Evolutionary conservation across 139 green algal genomes (phyloP).

Genomic region (Volvox reticuliferus): DNA sequence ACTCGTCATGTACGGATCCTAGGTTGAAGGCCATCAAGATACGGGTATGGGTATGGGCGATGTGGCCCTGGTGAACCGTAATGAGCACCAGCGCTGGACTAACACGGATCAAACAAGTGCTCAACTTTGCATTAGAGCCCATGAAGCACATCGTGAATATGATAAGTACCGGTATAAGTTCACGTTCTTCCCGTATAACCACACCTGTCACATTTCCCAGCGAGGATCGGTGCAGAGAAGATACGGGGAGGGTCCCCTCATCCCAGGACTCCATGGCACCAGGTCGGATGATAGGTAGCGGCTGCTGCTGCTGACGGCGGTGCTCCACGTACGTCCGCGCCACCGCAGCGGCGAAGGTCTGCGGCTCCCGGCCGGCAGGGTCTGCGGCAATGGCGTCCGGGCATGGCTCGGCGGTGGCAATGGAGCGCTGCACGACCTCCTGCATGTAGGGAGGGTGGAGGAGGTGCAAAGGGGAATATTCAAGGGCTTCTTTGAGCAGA

Average conservation of each 20-base stretch:
- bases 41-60: too few relatives aligned
- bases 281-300: background rate
- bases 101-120: too few relatives aligned
- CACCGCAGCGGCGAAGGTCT: conserved; percentile 33
- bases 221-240: background rate
- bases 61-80: too few relatives aligned
- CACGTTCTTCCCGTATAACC: background rate
- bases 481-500: too few relatives aligned
- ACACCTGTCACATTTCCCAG: background rate
- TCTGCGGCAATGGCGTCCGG: background rate
- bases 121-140: too few relatives aligned
- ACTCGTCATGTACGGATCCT: too few relatives aligned
- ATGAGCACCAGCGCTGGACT: too few relatives aligned
- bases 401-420: background rate
- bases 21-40: too few relatives aligned
- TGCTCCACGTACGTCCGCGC: conserved; percentile 32
- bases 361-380: background rate
- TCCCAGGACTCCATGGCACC: background rate
- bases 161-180: too few relatives aligned
- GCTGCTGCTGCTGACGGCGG: conserved; percentile 10
- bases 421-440: conserved; percentile 28
- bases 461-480: background rate
- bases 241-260: background rate
- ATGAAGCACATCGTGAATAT: too few relatives aligned
- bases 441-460: background rate